A percentile compares a stretch with the other conserved stretches of the same genome.
These are phyloP conservation scores for Didymella lethalis DNA, from an alignment of 2,329 filamentous ascomycete species.

Conservation along the genomic window DNA sequence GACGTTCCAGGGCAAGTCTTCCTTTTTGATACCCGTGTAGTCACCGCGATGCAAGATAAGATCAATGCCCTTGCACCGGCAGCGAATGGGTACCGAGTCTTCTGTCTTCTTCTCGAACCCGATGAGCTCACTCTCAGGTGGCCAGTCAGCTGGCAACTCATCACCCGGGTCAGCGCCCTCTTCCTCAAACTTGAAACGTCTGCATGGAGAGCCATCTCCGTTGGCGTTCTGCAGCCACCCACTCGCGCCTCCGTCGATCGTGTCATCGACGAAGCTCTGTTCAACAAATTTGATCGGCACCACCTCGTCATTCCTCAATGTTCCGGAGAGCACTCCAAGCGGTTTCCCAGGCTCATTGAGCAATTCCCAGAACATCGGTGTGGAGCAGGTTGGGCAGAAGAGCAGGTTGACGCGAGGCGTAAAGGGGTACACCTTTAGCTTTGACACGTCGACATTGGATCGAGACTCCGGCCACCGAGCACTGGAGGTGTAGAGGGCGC, in stretches of 20 bases:
- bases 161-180: conserved; percentile 24
- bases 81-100: conserved; percentile 51
- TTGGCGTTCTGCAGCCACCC: conserved; percentile 56
- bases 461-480: conserved; percentile 50
- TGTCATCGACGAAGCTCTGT: conserved; percentile 61
- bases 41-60: conserved; percentile 51
- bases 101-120: conserved; percentile 24
- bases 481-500: conserved; percentile 53
- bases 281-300: conserved; percentile 41
- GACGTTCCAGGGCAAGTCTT: conserved; percentile 55
- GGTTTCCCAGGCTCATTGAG: conserved; percentile 21
- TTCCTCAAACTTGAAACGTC: conserved; percentile 27
- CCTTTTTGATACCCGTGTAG: conserved; percentile 33
- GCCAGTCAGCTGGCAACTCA: conserved; percentile 46
- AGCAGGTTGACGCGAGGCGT: conserved; percentile 44
- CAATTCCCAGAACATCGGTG: conserved; percentile 54
- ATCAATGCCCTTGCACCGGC: conserved; percentile 58
- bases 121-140: conserved; percentile 19
- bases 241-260: conserved; percentile 61
- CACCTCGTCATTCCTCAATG: conserved; percentile 42
- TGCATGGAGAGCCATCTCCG: conserved; percentile 38
- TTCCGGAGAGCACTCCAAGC: conserved; percentile 53
- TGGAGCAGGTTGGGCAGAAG: conserved; percentile 57
- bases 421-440: conserved; percentile 52
- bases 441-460: conserved; percentile 38